These are phyloP conservation scores for Zanthoxylum bungeanum DNA, from an alignment of 345 rosid species.

Conservation along the genomic window DNA sequence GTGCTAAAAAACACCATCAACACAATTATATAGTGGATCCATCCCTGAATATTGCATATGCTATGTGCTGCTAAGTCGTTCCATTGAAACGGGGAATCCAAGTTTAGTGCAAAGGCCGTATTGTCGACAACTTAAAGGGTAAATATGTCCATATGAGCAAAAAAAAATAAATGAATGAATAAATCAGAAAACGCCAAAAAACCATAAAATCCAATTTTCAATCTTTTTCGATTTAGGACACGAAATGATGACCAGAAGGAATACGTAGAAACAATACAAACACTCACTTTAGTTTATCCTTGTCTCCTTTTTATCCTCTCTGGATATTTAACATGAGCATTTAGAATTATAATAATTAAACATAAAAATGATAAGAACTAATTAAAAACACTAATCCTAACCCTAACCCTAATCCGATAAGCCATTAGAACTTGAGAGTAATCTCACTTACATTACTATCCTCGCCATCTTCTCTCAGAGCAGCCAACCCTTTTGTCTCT, in stretches of 20 bases:
- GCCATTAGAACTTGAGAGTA: conserved; percentile 68
- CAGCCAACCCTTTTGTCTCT: conserved; percentile 64
- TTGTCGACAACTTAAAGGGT: too few species aligned
- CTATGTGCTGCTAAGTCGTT: too few species aligned
- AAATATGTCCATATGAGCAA: too few species aligned
- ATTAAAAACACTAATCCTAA: conserved; percentile 6
- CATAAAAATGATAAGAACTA: background rate
- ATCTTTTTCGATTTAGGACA: background rate
- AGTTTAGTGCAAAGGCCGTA: too few species aligned
- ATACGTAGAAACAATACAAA: conserved; percentile 15
- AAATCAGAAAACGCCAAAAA: too few species aligned
- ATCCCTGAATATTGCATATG: too few species aligned
- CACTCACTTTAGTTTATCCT: conserved; percentile 21
- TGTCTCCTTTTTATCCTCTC: conserved; percentile 26
- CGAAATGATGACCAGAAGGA: background rate
- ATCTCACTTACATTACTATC: conserved; percentile 87
- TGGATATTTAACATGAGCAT: conserved; percentile 16
- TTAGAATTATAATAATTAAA: conserved; percentile 2
- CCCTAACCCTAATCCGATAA: conserved; percentile 24
- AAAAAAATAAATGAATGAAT: too few species aligned
- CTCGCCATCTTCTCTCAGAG: conserved; percentile 68
- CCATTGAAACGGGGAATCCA: too few species aligned
- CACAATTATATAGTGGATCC: too few species aligned
- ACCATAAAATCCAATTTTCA: conserved; percentile 19
- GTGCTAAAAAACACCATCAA: too few species aligned